A percentile compares a stretch with the other conserved stretches of the same genome.
Conservation (phyloP, 2,329 filamentous ascomycete species). For the Colletotrichum costaricense region DNA sequence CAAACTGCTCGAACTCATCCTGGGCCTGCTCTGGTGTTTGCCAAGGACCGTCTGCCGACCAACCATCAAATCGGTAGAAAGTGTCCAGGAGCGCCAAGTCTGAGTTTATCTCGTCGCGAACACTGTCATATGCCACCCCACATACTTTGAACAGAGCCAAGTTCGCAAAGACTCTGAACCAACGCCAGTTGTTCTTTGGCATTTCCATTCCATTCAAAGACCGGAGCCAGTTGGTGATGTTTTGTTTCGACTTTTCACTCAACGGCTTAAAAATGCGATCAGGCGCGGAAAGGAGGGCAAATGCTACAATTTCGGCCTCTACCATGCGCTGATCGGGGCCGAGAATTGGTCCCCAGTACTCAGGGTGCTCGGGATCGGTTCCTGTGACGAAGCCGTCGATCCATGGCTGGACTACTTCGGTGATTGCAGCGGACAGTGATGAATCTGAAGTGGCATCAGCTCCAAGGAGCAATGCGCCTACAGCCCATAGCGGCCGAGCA, state of each 20-base stretch:
- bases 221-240: conserved; percentile 54
- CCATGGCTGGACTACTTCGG: conserved; percentile 43
- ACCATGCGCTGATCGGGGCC: conserved; percentile 65
- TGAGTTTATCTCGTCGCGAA: conserved; percentile 49
- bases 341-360: conserved; percentile 60
- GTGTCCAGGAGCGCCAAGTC: conserved; percentile 57
- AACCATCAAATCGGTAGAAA: conserved; percentile 58
- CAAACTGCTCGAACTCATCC: conserved; percentile 27
- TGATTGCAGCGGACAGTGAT: background rate
- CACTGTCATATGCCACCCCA: conserved; percentile 46
- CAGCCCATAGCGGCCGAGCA: conserved; percentile 51
- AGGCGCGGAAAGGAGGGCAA: conserved; percentile 58
- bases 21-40: conserved; percentile 40
- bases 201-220: conserved; percentile 57
- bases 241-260: conserved; percentile 42
- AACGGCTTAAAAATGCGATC: conserved; percentile 46
- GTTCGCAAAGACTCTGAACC: conserved; percentile 64
- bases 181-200: conserved; percentile 62
- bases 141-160: conserved; percentile 56
- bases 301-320: conserved; percentile 62
- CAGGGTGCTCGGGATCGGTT: conserved; percentile 45
- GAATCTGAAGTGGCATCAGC: conserved; percentile 13
- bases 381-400: conserved; percentile 45
- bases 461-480: conserved; percentile 56
- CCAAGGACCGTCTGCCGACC: conserved; percentile 60